Evolutionary conservation across 163 green algal species (phyloP), one percentile per base, ranked within the genome.

Genomic region (Scenedesmus sp.): DNA sequence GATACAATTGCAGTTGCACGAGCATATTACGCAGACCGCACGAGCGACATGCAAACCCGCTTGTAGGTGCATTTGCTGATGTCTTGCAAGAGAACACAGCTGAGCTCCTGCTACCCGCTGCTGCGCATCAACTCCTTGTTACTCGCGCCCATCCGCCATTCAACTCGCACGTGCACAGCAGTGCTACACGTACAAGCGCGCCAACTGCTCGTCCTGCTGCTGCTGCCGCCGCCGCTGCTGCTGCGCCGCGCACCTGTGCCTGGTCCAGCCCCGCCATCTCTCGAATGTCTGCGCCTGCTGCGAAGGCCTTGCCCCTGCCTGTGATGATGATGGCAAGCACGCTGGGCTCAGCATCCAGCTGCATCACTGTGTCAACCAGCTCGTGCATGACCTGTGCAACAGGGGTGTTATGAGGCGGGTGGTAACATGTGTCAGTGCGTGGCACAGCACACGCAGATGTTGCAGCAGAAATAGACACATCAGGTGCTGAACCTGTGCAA

Each of bases 251-350:
- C 73, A 94, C 95, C 77, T 96, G 87, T 20, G 86, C 89, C 66
- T 97, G 96, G 26, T 54, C 86, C 10, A 96, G 73, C 0, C 55
- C 64, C 2, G 90, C 88, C 96, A 98, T 97, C 91, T 98, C 96
- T 34, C 96, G 96, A 83, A 98, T 97, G 95, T 98, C 97, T 3
- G 96, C 97, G 1, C 97, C 97, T 7, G 96, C 96, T 23, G 97
- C 96, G 92, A 98, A 98, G 0, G 96, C 95, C 87, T 96, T 97
- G 56, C 90, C 95, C 26, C 91, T 86, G 7, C 96, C 96, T 0
- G 96, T 98, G 52, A 98, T 89, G 16, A 98, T 94, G 23, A 98
- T 94, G 55, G 95, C 93, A 5, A 94, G 90, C 13, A 96, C 94
- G 52, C 52, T 62, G 6, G 89, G 84, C 18, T 95, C 91, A 9